Evolutionary conservation across 805 yeast genomes (phyloP).

Genomic region (Barnettozyma vustinii): DNA sequence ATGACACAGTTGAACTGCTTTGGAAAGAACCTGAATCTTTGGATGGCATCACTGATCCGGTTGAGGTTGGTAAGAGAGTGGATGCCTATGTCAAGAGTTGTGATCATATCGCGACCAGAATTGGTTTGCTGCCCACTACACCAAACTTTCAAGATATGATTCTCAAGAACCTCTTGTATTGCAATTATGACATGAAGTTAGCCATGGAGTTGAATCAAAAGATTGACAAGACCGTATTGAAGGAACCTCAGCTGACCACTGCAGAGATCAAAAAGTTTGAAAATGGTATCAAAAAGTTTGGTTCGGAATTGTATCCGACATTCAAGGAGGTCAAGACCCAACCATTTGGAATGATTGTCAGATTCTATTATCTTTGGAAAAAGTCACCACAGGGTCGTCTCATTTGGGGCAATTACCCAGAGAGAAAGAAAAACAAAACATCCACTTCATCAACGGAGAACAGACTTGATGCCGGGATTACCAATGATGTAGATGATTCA

Average conservation of each 20-base stretch:
- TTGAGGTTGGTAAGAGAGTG: constrained; percentile 27
- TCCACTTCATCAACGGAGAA: constrained; percentile 11
- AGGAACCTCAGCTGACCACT: constrained; percentile 69
- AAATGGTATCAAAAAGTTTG: constrained; percentile 62
- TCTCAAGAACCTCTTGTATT: constrained; percentile 46
- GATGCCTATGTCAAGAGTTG: constrained; percentile 54
- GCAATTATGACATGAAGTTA: constrained; percentile 41
- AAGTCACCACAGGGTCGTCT: constrained; percentile 68
- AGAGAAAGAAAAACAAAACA: constrained; percentile 58
- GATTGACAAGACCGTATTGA: constrained; percentile 52
- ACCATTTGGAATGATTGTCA: constrained; percentile 69
- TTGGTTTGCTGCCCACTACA: constrained; percentile 54
- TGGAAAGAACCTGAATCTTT: constrained; percentile 48
- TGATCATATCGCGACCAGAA: constrained; percentile 46
- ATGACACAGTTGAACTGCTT: constrained; percentile 54
- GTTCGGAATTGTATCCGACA: constrained; percentile 76
- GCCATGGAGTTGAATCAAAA: constrained; percentile 43
- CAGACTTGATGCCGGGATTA: constrained; percentile 19
- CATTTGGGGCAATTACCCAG: constrained; percentile 81
- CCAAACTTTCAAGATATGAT: constrained; percentile 82
- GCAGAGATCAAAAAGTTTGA: constrained; percentile 70
- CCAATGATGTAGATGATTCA: constrained; percentile 57
- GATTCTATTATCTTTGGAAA: constrained; percentile 90
- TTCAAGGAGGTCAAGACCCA: constrained; percentile 68
- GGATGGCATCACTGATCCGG: constrained; percentile 13